Conservation (phyloP, 768 basidiomycete genomes). For the Termitomyces sp. region DNA sequence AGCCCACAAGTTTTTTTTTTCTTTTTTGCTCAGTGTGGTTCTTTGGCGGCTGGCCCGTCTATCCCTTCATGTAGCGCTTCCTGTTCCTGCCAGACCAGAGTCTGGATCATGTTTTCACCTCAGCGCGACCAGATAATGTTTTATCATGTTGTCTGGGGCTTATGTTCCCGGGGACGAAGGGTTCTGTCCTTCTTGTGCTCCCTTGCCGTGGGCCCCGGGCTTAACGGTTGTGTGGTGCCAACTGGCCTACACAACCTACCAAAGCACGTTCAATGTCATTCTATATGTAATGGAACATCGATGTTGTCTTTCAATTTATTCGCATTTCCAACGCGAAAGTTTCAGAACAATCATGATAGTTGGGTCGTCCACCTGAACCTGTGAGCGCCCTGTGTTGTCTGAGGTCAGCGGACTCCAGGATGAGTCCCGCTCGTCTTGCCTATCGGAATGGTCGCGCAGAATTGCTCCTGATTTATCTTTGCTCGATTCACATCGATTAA, state of each 20-base stretch:
- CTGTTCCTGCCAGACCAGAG: slow-evolving; percentile 6
- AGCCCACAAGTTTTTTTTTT: not conserved
- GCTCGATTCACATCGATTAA: too few relatives aligned
- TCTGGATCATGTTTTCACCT: slow-evolving; percentile 1
- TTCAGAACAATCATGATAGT: not conserved
- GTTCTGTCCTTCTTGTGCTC: slow-evolving; percentile 9
- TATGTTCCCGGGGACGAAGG: slow-evolving; percentile 5
- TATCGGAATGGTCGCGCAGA: not conserved
- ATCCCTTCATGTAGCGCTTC: slow-evolving; percentile 1
- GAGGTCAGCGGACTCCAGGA: too few relatives aligned
- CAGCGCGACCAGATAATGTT: not conserved
- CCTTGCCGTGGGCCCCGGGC: slow-evolving; percentile 11
- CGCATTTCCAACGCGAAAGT: not conserved
- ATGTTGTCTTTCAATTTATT: not conserved
- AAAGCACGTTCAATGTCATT: slow-evolving; percentile 4
- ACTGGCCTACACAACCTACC: not conserved
- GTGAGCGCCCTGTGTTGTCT: not conserved
- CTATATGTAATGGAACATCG: not conserved
- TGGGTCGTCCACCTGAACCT: too few relatives aligned
- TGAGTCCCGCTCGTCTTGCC: not conserved
- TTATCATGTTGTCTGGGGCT: not conserved
- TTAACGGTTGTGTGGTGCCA: not conserved
- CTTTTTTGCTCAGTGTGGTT: not conserved
- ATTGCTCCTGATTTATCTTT: not conserved
- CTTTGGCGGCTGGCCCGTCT: not conserved